Conservation (phyloP, 495 filamentous ascomycete species). For the Neurospora tetrasperma region DNA sequence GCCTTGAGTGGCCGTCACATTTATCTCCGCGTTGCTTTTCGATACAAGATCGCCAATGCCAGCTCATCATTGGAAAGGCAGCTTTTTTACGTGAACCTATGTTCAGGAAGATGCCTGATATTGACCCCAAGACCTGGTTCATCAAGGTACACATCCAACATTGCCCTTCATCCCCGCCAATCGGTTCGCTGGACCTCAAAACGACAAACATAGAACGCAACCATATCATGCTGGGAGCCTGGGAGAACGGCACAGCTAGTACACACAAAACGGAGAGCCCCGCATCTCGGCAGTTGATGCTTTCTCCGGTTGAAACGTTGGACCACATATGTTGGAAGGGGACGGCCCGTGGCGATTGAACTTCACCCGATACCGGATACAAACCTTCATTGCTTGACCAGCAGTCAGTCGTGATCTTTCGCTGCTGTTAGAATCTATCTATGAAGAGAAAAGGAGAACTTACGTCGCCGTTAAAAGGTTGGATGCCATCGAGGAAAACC, state of each 20-base stretch:
- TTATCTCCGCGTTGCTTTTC: not conserved
- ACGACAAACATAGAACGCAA: not conserved
- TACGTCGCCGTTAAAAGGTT: not conserved
- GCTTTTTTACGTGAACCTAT: not conserved
- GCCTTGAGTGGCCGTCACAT: not conserved
- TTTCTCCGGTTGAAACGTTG: not conserved
- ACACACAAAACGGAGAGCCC: not conserved
- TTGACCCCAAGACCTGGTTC: not conserved
- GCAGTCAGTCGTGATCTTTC: not conserved
- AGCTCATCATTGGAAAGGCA: not conserved
- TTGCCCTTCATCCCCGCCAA: not conserved
- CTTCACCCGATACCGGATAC: not conserved
- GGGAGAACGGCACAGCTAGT: not conserved
- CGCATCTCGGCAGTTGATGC: not conserved
- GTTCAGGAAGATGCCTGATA: not conserved
- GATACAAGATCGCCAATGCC: not conserved
- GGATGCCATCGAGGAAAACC: no score
- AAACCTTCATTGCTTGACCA: not conserved
- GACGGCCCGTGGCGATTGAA: not conserved
- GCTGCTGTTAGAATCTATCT: not conserved
- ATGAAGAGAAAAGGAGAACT: not conserved
- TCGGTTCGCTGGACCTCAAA: not conserved
- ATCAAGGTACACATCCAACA: not conserved
- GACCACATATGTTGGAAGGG: not conserved
- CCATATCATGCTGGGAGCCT: not conserved